phyloP scores from a whole-genome alignment of 345 rosid species.

The Citropsis articulata region DNA sequence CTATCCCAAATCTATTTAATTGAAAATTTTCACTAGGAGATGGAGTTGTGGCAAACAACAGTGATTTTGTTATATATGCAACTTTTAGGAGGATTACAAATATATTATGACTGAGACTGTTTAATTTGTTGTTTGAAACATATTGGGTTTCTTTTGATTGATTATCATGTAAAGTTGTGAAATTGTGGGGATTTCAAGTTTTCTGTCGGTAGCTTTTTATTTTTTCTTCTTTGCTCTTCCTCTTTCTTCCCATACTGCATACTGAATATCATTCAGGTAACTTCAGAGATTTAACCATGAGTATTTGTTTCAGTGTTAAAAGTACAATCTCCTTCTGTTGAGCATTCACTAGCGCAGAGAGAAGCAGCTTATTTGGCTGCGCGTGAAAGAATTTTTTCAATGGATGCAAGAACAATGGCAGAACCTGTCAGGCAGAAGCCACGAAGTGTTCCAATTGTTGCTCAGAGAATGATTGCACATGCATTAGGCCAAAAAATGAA shows the following conservation, averaged over 20 bases:
- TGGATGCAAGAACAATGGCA: slow-evolving; percentile 29
- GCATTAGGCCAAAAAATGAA: slow-evolving; percentile 56
- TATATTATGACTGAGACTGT: background rate
- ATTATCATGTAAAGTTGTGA: background rate
- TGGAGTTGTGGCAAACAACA: background rate
- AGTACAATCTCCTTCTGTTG: slow-evolving; percentile 27
- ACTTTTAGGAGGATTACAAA: background rate
- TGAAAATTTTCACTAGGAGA: background rate
- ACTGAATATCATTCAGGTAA: background rate
- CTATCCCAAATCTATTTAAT: background rate
- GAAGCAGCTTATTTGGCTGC: slow-evolving; percentile 71
- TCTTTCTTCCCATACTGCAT: background rate
- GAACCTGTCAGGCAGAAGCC: slow-evolving; percentile 45
- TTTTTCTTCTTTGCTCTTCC: background rate
- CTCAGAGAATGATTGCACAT: slow-evolving; percentile 76
- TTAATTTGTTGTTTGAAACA: background rate
- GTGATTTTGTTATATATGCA: background rate
- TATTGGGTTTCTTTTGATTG: background rate
- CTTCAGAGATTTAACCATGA: background rate
- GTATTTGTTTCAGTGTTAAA: slow-evolving; percentile 32
- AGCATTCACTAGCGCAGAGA: slow-evolving; percentile 46
- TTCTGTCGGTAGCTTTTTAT: background rate
- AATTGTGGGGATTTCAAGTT: background rate
- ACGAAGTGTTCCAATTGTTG: slow-evolving; percentile 47
- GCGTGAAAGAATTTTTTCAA: slow-evolving; percentile 55